Conservation (phyloP, 2,329 filamentous ascomycete genomes). For the Neofusicoccum umdonicola region DNA sequence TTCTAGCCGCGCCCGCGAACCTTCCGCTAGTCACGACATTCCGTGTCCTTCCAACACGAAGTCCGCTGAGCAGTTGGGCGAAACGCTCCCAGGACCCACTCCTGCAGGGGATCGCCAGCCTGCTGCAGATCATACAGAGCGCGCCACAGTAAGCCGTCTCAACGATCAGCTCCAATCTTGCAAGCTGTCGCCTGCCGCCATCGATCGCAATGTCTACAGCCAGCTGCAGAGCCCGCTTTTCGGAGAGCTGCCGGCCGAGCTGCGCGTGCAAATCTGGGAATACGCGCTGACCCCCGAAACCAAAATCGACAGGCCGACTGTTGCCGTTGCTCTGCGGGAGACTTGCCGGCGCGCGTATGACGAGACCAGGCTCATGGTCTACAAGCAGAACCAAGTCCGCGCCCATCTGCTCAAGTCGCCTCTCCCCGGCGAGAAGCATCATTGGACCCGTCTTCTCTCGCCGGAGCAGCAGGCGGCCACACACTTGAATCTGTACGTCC, state of each 20-base stretch:
- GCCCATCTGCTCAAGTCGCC: conserved; percentile 2
- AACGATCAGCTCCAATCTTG: background rate
- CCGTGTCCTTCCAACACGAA: too few species aligned
- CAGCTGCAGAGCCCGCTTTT: conserved; percentile 10
- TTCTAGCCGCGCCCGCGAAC: background rate
- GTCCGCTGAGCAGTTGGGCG: background rate
- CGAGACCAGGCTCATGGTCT: conserved; percentile 1
- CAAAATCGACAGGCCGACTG: background rate
- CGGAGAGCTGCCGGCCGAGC: background rate
- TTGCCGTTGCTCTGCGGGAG: background rate
- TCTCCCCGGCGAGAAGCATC: background rate
- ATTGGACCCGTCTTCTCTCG: background rate
- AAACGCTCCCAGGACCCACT: background rate
- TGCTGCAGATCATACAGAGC: background rate
- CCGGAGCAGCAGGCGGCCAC: background rate
- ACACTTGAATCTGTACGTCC: conserved; percentile 7
- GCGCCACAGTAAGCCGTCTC: background rate
- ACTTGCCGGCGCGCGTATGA: conserved; percentile 1
- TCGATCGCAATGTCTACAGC: background rate
- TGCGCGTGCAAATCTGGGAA: conserved; percentile 1
- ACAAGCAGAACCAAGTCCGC: background rate
- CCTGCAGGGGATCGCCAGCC: background rate
- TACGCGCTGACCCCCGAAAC: background rate
- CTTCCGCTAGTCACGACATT: background rate
- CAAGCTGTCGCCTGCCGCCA: background rate